Percentiles rank a stretch among this genome's conserved stretches.
phyloP scores from a whole-genome alignment of 331 rosid genomes.

The Acacia pycnantha region DNA sequence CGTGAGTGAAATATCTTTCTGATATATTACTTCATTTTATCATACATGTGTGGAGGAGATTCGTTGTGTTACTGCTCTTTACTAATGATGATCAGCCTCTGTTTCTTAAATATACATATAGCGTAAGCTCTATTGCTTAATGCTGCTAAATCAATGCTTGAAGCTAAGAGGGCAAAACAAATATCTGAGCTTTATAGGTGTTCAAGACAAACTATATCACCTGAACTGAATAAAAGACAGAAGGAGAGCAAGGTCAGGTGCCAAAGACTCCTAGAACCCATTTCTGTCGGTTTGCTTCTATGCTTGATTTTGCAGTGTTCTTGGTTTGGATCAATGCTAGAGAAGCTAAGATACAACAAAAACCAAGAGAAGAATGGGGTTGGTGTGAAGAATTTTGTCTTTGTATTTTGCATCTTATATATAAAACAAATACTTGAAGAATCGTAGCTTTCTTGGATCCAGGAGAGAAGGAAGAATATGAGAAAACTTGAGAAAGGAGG shows the following conservation, averaged over 20 bases:
- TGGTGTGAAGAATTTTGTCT: conserved; percentile 34
- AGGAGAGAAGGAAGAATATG: conserved; percentile 77
- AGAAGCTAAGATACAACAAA: conserved; percentile 50
- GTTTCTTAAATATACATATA: background rate
- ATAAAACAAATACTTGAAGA: conserved; percentile 41
- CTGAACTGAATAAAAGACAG: conserved; percentile 65
- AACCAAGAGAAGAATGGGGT: conserved; percentile 40
- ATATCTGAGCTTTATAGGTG: background rate
- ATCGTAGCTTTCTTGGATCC: conserved; percentile 87
- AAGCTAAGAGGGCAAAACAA: conserved; percentile 8
- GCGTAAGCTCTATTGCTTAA: background rate
- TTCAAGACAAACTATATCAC: conserved; percentile 39
- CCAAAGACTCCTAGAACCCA: conserved; percentile 55
- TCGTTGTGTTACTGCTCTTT: background rate
- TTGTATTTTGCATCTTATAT: conserved; percentile 36
- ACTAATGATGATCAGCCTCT: background rate
- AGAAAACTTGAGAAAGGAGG: conserved; percentile 98
- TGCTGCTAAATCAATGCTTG: conserved; percentile 16
- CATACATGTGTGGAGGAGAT: background rate
- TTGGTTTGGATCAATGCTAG: conserved; percentile 41
- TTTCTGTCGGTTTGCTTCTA: conserved; percentile 43
- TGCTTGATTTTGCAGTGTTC: conserved; percentile 26
- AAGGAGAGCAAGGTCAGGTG: conserved; percentile 45
- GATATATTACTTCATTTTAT: background rate
- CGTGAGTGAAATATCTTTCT: background rate